Percentiles rank a stretch among this genome's conserved stretches.
Evolutionary conservation across 805 yeast species (phyloP).

Genomic region (Blastobotrys parvus): DNA sequence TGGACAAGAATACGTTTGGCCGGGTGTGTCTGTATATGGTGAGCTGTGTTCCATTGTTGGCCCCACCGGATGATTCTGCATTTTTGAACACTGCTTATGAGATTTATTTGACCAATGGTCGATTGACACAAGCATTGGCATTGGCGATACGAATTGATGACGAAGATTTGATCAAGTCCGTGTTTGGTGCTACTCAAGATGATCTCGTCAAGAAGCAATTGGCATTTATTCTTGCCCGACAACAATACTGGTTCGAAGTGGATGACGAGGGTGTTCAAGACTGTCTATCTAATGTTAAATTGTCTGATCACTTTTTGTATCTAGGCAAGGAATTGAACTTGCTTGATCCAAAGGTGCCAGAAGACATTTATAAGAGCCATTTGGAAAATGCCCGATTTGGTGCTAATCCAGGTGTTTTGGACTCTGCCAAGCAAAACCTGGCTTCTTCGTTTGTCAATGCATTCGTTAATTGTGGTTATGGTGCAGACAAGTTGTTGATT

Average conservation of each 20-base stretch:
- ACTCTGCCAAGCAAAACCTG: slow-evolving; percentile 89
- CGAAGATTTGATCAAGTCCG: slow-evolving; percentile 64
- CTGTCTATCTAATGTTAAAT: slow-evolving; percentile 68
- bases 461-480: slow-evolving; percentile 85
- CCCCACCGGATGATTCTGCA: slow-evolving; percentile 86
- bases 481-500: slow-evolving; percentile 65
- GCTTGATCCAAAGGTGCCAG: slow-evolving; percentile 86
- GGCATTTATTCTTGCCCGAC: slow-evolving; percentile 81
- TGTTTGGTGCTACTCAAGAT: slow-evolving; percentile 75
- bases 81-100: slow-evolving; percentile 83
- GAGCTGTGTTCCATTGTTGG: slow-evolving; percentile 90
- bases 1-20: slow-evolving; percentile 73
- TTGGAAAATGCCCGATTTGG: slow-evolving; percentile 64
- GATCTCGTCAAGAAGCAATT: slow-evolving; percentile 70
- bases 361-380: slow-evolving; percentile 87
- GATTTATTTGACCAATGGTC: slow-evolving; percentile 69
- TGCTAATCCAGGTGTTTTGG: slow-evolving; percentile 44
- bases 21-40: slow-evolving; percentile 93
- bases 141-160: slow-evolving; percentile 86
- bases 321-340: slow-evolving; percentile 81
- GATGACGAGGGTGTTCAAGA: slow-evolving; percentile 60
- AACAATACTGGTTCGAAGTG: slow-evolving; percentile 67
- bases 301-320: slow-evolving; percentile 72
- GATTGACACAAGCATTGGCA: slow-evolving; percentile 81
- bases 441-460: slow-evolving; percentile 94